Conservation (phyloP, 2,329 filamentous ascomycete genomes). For the Neonectria ditissima region DNA sequence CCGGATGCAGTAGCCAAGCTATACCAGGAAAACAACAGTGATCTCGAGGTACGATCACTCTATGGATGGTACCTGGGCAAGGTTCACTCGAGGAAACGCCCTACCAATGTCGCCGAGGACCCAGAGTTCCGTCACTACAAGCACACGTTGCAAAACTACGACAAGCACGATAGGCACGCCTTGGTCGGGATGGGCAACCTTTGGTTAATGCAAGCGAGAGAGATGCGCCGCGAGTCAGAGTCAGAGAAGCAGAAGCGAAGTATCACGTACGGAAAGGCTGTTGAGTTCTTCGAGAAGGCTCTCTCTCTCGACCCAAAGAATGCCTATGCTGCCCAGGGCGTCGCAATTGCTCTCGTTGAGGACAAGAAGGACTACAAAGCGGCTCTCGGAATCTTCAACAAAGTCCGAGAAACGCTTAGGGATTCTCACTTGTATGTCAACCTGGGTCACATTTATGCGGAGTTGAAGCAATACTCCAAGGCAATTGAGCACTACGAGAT, state of each 20-base stretch:
- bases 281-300: conserved; percentile 99
- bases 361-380: conserved; percentile 90
- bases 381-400: conserved; percentile 88
- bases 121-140: conserved; percentile 95
- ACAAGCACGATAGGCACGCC: conserved; percentile 98
- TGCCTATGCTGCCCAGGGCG: conserved; percentile 94
- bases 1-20: conserved; percentile 87
- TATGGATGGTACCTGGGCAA: conserved; percentile 97
- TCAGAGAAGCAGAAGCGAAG: conserved; percentile 91
- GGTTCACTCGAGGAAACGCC: conserved; percentile 81
- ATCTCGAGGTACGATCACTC: conserved; percentile 90
- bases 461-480: conserved; percentile 89
- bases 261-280: conserved; percentile 87
- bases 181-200: conserved; percentile 97
- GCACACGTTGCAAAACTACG: conserved; percentile 90
- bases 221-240: conserved; percentile 93
- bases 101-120: conserved; percentile 85
- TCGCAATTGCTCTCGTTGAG: conserved; percentile 93
- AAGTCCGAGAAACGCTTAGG: conserved; percentile 89
- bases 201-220: conserved; percentile 85
- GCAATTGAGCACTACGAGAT: conserved; percentile 96
- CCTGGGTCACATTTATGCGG: conserved; percentile 90
- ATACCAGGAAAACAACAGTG: conserved; percentile 84
- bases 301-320: conserved; percentile 95
- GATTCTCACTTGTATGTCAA: conserved; percentile 93